phyloP scores from a whole-genome alignment of 2,329 filamentous ascomycete species.

The Nannizziopsis arthrosporioides region DNA sequence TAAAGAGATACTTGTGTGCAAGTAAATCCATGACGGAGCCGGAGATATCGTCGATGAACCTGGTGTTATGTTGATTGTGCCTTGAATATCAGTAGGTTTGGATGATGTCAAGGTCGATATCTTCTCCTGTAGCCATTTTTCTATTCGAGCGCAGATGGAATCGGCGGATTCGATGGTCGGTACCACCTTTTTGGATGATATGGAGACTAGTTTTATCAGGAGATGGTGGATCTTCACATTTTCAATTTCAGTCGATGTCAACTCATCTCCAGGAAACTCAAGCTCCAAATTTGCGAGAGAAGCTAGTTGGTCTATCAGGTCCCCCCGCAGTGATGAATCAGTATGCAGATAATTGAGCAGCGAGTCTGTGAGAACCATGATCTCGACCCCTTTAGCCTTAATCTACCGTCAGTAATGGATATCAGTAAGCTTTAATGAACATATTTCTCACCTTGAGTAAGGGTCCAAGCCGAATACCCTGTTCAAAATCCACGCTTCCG shows the following conservation, averaged over 20 bases:
- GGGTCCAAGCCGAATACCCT: slow-evolving; percentile 30
- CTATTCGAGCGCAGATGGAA: slow-evolving; percentile 7
- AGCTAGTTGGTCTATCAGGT: background rate
- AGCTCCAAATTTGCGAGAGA: slow-evolving; percentile 10
- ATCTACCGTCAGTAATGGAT: slow-evolving; percentile 16
- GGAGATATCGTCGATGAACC: slow-evolving; percentile 18
- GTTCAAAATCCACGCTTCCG: slow-evolving; percentile 27
- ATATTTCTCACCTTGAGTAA: slow-evolving; percentile 25
- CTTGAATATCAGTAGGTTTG: background rate
- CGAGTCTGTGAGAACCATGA: slow-evolving; percentile 25
- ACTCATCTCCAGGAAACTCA: slow-evolving; percentile 21
- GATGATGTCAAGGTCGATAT: background rate
- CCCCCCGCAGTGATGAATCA: background rate
- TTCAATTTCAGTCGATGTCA: slow-evolving; percentile 28
- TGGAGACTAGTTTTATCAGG: slow-evolving; percentile 24
- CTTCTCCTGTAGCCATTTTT: slow-evolving; percentile 13
- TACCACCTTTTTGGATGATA: background rate
- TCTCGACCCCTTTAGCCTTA: slow-evolving; percentile 29
- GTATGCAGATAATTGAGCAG: slow-evolving; percentile 27
- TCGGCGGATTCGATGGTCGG: slow-evolving; percentile 1
- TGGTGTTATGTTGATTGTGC: slow-evolving; percentile 12
- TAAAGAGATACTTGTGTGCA: slow-evolving; percentile 29
- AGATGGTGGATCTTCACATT: slow-evolving; percentile 24
- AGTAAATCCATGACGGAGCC: slow-evolving; percentile 32
- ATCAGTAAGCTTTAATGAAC: background rate